Conservation (phyloP, 208 protist genomes). For the Leishmania guyanensis region DNA sequence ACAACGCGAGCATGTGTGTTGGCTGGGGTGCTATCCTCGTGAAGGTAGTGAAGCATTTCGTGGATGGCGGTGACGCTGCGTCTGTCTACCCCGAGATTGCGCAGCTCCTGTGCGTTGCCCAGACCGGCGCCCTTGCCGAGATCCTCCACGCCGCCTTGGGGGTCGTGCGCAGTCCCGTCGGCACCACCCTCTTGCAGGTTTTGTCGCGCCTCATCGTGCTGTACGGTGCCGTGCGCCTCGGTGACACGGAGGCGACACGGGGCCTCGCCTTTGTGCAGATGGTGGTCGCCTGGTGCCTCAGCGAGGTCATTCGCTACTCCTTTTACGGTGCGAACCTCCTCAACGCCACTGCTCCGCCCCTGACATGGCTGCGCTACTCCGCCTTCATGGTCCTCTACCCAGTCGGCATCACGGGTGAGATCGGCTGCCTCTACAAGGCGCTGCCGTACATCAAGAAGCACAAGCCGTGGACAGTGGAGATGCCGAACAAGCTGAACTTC, state of each 20-base stretch:
- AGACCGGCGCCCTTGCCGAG: constrained; percentile 85
- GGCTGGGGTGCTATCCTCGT: constrained; percentile 71
- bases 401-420: constrained; percentile 88
- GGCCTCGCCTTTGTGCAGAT: constrained; percentile 73
- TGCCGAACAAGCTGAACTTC: constrained; percentile 85
- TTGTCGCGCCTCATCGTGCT: constrained; percentile 85
- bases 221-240: constrained; percentile 75
- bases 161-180: constrained; percentile 77
- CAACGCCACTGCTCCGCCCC: constrained; percentile 30
- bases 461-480: constrained; percentile 67
- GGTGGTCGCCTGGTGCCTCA: constrained; percentile 81
- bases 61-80: constrained; percentile 28
- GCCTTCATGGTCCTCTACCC: constrained; percentile 92
- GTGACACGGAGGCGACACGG: constrained; percentile 43
- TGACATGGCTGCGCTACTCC: constrained; percentile 91
- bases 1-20: constrained; percentile 76
- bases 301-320: constrained; percentile 90
- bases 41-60: constrained; percentile 51
- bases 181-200: constrained; percentile 88
- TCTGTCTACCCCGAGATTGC: constrained; percentile 72
- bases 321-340: constrained; percentile 82
- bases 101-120: constrained; percentile 71
- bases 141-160: constrained; percentile 79
- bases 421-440: constrained; percentile 78
- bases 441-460: constrained; percentile 66